phyloP scores from a whole-genome alignment of 768 basidiomycete species.

The Amanita inopinata region DNA sequence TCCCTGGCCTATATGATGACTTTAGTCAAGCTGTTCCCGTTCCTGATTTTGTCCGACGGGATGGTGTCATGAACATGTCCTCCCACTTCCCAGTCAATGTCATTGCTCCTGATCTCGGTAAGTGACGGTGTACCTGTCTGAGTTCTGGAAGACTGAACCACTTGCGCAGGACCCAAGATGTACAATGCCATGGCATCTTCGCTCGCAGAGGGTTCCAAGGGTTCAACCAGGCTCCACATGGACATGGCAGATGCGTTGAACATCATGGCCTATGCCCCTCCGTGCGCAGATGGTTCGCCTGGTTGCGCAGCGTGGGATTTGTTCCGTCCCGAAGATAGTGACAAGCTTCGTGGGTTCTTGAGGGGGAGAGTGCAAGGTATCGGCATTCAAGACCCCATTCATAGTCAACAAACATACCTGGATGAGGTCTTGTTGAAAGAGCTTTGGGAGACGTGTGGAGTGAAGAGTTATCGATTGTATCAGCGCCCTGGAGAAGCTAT shows the following conservation, averaged over 20 bases:
- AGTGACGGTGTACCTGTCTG: conserved; percentile 18
- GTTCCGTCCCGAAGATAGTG: conserved; percentile 72
- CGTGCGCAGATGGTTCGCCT: conserved; percentile 44
- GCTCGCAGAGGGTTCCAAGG: conserved; percentile 59
- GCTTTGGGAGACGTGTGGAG: conserved; percentile 56
- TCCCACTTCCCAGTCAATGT: conserved; percentile 82
- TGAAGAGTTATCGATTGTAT: conserved; percentile 76
- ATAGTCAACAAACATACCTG: conserved; percentile 82
- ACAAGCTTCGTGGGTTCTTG: conserved; percentile 69
- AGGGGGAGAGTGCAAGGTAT: conserved; percentile 41
- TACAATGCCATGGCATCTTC: conserved; percentile 81
- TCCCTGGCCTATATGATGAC: conserved; percentile 81
- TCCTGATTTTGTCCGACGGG: conserved; percentile 82
- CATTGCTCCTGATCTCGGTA: conserved; percentile 72
- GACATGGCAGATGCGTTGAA: conserved; percentile 93
- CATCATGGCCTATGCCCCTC: conserved; percentile 71
- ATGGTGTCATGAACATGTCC: conserved; percentile 82
- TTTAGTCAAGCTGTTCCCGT: conserved; percentile 79
- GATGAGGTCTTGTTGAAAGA: conserved; percentile 58
- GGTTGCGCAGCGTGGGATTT: conserved; percentile 92
- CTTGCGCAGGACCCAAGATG: conserved; percentile 75
- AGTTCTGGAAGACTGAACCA: conserved; percentile 6
- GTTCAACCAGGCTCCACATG: conserved; percentile 87
- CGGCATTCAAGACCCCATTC: conserved; percentile 65
- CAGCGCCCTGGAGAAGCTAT: conserved; percentile 90